Conservation (phyloP, 2,329 filamentous ascomycete genomes). For the Xylaria sp. region DNA sequence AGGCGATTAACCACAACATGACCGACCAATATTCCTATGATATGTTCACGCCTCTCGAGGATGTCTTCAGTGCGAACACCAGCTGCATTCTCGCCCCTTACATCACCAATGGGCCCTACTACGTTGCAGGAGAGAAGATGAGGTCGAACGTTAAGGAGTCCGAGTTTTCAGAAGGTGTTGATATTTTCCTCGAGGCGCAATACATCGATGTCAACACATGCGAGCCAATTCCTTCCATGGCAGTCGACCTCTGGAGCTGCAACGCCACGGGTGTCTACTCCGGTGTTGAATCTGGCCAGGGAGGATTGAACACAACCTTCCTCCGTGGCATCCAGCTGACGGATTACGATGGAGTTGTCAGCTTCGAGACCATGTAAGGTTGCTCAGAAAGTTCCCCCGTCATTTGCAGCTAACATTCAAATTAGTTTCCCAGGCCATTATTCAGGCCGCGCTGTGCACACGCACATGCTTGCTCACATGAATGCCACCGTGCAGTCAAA, state of each 20-base stretch:
- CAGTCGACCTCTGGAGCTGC: conserved; percentile 53
- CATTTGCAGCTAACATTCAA: neutral
- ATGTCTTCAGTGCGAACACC: conserved; percentile 45
- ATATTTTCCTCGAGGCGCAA: conserved; percentile 52
- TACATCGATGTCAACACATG: conserved; percentile 55
- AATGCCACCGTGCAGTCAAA: conserved; percentile 39
- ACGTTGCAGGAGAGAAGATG: conserved; percentile 52
- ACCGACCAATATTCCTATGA: conserved; percentile 24
- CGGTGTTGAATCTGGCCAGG: conserved; percentile 41
- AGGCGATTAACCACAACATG: conserved; percentile 45
- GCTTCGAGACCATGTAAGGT: conserved; percentile 50
- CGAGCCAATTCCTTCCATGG: conserved; percentile 48
- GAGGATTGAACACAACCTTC: conserved; percentile 49
- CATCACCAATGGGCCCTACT: conserved; percentile 49
- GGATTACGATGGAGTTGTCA: conserved; percentile 52
- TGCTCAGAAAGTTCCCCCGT: neutral
- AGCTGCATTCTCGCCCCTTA: conserved; percentile 45
- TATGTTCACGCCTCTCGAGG: conserved; percentile 40
- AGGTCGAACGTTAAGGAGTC: conserved; percentile 52
- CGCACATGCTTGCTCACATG: conserved; percentile 46
- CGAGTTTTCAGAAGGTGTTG: conserved; percentile 47
- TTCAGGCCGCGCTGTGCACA: conserved; percentile 46
- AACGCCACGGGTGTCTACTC: conserved; percentile 50
- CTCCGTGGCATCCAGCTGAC: conserved; percentile 56
- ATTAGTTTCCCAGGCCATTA: conserved; percentile 51